Base-by-base conservation (phyloP, 2,329 filamentous ascomycete genomes). In the Cephalotrichum gorgonifer region DNA sequence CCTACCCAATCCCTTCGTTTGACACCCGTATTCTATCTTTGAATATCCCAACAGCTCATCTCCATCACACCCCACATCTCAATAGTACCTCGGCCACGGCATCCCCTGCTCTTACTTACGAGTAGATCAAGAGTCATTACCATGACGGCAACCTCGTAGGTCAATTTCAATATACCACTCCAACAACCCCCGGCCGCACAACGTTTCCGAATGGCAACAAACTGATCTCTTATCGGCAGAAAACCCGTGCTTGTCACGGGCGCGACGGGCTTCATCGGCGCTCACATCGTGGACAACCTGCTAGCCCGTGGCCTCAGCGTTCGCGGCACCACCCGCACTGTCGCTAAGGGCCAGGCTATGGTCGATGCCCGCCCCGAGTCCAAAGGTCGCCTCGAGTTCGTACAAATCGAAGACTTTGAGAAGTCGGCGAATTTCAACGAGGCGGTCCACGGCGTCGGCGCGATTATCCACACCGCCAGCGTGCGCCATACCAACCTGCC, bases 191-290 rank as follows among this genome's bases (percentile, higher is more conserved):
- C n/a, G n/a, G n/a, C n/a, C n/a, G n/a, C n/a, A n/a, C n/a, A n/a
- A n/a, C n/a, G n/a, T n/a, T n/a, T n/a, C n/a, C n/a, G n/a, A n/a
- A n/a, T n/a, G n/a, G n/a, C n/a, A n/a, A n/a, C n/a, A n/a, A n/a
- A n/a, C n/a, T n/a, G n/a, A n/a, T n/a, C n/a, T n/a, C n/a, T n/a
- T 28, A 48, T 48, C 47, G 39, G 39, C 6, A 49, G 39, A 9
- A 48, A 51, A 54, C 50, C 55, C 15, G 54, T 70, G 25, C 59
- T 64, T n/a, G 65, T 70, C 26, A 70, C 67, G 1, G 68, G 68
- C 30, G 63, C 62, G 50, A 72, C 70, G 52, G 67, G 67, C 52
- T 68, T 69, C 51, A 64, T 70, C 27, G 69, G 63, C 12, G 62
- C 64, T 42, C 66, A 69, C 54, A 64, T 63, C 47, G 57, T 62